Conservation (phyloP, 345 rosid species). For the Gossypium rotundifolium region DNA sequence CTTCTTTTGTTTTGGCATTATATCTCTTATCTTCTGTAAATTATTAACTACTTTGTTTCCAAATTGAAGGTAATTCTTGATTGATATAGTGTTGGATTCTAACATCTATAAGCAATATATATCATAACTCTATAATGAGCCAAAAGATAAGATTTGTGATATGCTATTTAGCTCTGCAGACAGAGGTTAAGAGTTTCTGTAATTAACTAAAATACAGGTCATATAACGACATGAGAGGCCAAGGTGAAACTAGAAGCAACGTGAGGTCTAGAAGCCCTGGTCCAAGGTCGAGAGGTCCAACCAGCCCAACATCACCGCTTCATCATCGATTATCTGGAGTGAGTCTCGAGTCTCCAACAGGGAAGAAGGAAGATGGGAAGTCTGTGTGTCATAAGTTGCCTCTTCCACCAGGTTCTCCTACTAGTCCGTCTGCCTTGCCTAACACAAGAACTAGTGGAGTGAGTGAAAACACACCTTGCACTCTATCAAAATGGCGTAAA, state of each 20-base stretch:
- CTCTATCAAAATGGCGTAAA: conserved; percentile 68
- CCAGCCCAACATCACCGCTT: conserved; percentile 77
- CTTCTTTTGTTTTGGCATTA: neutral
- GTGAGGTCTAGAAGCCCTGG: conserved; percentile 48
- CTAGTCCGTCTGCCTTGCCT: conserved; percentile 57
- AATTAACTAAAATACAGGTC: conserved; percentile 17
- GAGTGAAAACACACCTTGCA: conserved; percentile 27
- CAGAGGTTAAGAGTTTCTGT: neutral
- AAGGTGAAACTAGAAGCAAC: conserved; percentile 34
- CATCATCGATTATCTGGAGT: conserved; percentile 44
- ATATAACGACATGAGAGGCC: conserved; percentile 39
- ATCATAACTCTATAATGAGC: neutral
- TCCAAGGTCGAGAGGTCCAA: conserved; percentile 45
- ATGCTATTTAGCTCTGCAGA: neutral
- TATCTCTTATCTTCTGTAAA: neutral
- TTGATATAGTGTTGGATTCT: neutral
- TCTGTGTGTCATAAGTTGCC: conserved; percentile 77
- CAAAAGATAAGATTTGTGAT: neutral
- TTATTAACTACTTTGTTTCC: neutral
- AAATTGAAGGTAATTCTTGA: neutral
- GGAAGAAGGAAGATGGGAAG: conserved; percentile 54
- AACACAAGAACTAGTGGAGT: conserved; percentile 35
- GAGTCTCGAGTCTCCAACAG: conserved; percentile 59
- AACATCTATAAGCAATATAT: neutral
- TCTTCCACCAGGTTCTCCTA: conserved; percentile 89